Evolutionary conservation across 108 stramenopile genomes (phyloP).

Genomic region (Fistulifera pelliculosa): DNA sequence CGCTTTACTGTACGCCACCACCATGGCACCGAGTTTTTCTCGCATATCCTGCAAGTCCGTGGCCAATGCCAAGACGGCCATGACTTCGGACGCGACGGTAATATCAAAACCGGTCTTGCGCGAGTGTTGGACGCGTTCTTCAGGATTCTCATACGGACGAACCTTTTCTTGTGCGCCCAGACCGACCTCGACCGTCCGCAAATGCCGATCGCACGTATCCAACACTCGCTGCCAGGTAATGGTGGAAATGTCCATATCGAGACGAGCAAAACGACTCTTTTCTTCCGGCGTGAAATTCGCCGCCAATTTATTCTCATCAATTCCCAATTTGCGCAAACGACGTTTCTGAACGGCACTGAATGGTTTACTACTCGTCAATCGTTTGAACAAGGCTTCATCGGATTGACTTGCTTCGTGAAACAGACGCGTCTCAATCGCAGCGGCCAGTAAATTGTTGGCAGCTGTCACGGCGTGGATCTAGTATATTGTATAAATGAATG

Average conservation of each 20-base stretch:
- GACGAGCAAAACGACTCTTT: slow-evolving; percentile 64
- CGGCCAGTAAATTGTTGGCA: slow-evolving; percentile 93
- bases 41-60: slow-evolving; percentile 85
- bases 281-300: slow-evolving; percentile 83
- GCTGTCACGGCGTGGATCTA: slow-evolving; percentile 83
- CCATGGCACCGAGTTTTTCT: slow-evolving; percentile 89
- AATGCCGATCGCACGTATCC: slow-evolving; percentile 96
- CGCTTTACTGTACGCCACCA: slow-evolving; percentile 76
- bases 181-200: slow-evolving; percentile 77
- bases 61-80: slow-evolving; percentile 95
- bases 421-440: slow-evolving; percentile 96
- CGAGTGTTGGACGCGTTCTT: slow-evolving; percentile 48
- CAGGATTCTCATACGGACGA: too few species aligned
- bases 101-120: slow-evolving; percentile 96
- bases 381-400: slow-evolving; percentile 85
- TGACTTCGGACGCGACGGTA: slow-evolving; percentile 96
- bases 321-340: slow-evolving; percentile 85
- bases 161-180: slow-evolving; percentile 81
- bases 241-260: slow-evolving; percentile 90
- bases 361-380: slow-evolving; percentile 57
- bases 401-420: slow-evolving; percentile 91
- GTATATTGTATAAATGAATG: background rate
- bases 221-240: slow-evolving; percentile 98
- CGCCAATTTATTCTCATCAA: slow-evolving; percentile 66
- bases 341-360: slow-evolving; percentile 73